phyloP scores from a whole-genome alignment of 2,329 filamentous ascomycete genomes.

The Trichoderma endophyticum region DNA sequence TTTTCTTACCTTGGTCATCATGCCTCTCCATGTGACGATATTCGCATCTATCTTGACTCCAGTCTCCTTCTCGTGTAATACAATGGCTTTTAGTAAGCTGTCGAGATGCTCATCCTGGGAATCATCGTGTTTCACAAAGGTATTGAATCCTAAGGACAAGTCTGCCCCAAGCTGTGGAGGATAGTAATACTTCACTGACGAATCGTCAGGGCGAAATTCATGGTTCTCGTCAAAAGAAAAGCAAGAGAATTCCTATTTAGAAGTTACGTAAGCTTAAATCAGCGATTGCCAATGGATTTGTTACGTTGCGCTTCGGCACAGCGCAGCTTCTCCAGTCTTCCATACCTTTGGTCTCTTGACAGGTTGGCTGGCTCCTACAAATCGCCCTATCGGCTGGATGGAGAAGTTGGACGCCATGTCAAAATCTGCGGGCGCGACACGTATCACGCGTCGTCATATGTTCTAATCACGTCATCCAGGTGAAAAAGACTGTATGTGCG shows the following conservation, averaged over 20 bases:
- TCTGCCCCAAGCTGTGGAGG: conserved; percentile 68
- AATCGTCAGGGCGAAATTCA: conserved; percentile 69
- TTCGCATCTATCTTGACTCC: conserved; percentile 69
- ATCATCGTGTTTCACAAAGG: conserved; percentile 80
- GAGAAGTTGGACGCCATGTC: conserved; percentile 48
- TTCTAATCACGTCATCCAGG: not conserved
- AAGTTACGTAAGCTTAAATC: not conserved
- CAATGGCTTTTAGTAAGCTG: conserved; percentile 73
- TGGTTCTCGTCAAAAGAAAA: conserved; percentile 93
- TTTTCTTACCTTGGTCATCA: conserved; percentile 85
- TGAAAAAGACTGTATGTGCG: not conserved
- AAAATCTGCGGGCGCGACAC: not conserved
- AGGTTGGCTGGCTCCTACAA: conserved; percentile 63
- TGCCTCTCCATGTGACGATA: conserved; percentile 89
- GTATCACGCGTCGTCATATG: not conserved
- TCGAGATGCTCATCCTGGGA: conserved; percentile 83
- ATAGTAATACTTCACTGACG: conserved; percentile 85
- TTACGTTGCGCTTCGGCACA: not conserved
- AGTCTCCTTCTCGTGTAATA: conserved; percentile 66
- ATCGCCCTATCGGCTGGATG: conserved; percentile 67
- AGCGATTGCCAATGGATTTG: not conserved
- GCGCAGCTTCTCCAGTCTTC: conserved; percentile 8
- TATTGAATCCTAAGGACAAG: conserved; percentile 76
- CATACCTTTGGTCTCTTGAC: conserved; percentile 70
- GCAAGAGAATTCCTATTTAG: conserved; percentile 72